phyloP scores from a whole-genome alignment of 306 rosid genomes.

The Rosa chinensis region DNA sequence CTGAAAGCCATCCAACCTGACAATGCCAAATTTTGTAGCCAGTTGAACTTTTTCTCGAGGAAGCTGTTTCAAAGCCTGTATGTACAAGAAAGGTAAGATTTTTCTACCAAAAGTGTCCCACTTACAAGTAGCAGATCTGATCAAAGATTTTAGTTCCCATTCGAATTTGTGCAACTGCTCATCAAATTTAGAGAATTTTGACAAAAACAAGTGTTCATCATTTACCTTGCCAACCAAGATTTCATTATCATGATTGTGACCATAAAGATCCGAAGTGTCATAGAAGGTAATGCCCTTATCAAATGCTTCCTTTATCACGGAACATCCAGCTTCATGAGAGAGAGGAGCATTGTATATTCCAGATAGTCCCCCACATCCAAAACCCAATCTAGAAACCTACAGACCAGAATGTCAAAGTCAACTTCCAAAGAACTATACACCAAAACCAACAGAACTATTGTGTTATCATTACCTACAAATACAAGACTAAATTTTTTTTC shows the following conservation, averaged over 20 bases:
- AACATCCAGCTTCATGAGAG: conserved; percentile 63
- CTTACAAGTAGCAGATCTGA: conserved; percentile 3
- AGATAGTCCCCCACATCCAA: conserved; percentile 74
- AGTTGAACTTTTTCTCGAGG: conserved; percentile 64
- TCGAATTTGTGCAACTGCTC: neutral
- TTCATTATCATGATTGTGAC: conserved; percentile 59
- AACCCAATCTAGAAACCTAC: conserved; percentile 85
- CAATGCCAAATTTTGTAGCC: conserved; percentile 61
- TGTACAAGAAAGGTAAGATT: conserved; percentile 10
- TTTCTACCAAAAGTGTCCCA: neutral
- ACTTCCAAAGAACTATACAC: neutral
- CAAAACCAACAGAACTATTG: neutral
- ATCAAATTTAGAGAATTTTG: neutral
- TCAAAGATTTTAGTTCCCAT: neutral
- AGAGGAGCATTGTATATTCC: conserved; percentile 67
- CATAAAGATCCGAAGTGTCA: conserved; percentile 70
- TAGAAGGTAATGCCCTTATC: conserved; percentile 66
- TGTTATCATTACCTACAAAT: neutral
- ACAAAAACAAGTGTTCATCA: neutral
- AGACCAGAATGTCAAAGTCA: conserved; percentile 17
- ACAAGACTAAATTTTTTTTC: neutral
- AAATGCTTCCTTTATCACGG: conserved; percentile 63
- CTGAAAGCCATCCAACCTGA: conserved; percentile 15
- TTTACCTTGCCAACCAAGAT: conserved; percentile 75
- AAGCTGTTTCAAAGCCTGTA: conserved; percentile 66